Evolutionary conservation across 139 green algal genomes (phyloP).

Genomic region (Chlorella sp.): DNA sequence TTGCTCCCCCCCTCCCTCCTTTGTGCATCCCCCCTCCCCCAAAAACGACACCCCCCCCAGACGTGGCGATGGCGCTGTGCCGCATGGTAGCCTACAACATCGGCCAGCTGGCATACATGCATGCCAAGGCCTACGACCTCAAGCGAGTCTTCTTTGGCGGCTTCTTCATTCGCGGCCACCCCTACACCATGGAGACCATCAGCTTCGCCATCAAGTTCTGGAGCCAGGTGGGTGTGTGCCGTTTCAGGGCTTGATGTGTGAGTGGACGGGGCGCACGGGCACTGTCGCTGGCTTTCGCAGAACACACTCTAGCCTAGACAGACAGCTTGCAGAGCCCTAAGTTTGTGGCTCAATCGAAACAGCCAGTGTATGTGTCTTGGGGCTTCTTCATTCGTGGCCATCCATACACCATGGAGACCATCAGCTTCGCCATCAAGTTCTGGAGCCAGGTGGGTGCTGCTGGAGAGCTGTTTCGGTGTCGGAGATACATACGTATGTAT

Average conservation of each 20-base stretch:
- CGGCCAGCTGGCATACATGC: constrained; percentile 63
- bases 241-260: too few relatives aligned
- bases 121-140: constrained; percentile 85
- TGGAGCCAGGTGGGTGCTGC: constrained; percentile 95
- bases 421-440: constrained; percentile 95
- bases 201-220: constrained; percentile 96
- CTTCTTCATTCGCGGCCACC: constrained; percentile 98
- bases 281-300: too few relatives aligned
- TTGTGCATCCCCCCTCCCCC: too few relatives aligned
- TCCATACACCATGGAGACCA: constrained; percentile 99
- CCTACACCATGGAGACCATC: constrained; percentile 99
- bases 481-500: too few relatives aligned
- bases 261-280: too few relatives aligned
- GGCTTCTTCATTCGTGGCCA: constrained; percentile 99
- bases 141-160: constrained; percentile 91
- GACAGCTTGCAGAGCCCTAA: too few relatives aligned
- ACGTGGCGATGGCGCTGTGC: constrained; percentile 85
- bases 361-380: too few relatives aligned
- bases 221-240: constrained; percentile 73
- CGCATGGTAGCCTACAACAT: constrained; percentile 99
- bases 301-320: too few relatives aligned
- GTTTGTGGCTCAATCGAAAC: too few relatives aligned
- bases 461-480: too few relatives aligned
- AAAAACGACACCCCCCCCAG: too few relatives aligned
- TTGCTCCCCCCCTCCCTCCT: too few relatives aligned